Evolutionary conservation across 805 yeast genomes (phyloP), one percentile per base, ranked within the genome.

Genomic region (Teunomyces panamensis): DNA sequence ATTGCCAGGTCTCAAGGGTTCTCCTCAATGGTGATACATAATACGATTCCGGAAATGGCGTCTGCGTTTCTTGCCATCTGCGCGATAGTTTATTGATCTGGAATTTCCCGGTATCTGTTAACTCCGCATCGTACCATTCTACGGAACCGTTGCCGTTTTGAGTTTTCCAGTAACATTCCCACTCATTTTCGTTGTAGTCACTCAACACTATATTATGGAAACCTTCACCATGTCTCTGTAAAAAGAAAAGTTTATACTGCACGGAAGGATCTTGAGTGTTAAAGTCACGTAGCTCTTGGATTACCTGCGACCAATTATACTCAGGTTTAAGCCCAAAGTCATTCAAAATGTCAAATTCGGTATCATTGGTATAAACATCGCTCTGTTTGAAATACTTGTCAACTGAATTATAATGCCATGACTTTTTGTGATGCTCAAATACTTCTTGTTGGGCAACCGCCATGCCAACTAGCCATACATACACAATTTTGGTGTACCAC

Each of bases 151-250:
- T 60, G 17, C 56, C 50, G 39, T 58, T 53, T 41, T 55, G 47
- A 16, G 47, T 49, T 47, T 62, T 64, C 63, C 65, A 63, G 37
- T 50, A 50, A 46, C 73, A 67, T 14, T 24, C 34, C 70, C 69
- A 66, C 5, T 60, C 58, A 3, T 33, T 30, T 2, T 13, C 13
- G n/a, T 46, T 28, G 39, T 55, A 62, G 13, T 46, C 14, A 4
- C 17, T 7, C 2, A 58, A 58, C 0, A 63, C 69, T 20, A 62
- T 49, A 45, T 67, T 67, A 47, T 67, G 73, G 45, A 49, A 62
- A 8, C 68, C 71, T 53, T 67, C 67, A 9, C 69, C 69, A 48
- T 67, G 73, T 46, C 73, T 53, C 32, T 62, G 67, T 7, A 67
- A 44, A 35, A 62, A 65, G 14, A 67, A 49, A 29, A 67, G 48